Evolutionary conservation across 129 eudicot genomes (phyloP).

Genomic region (Escallonia rubra): DNA sequence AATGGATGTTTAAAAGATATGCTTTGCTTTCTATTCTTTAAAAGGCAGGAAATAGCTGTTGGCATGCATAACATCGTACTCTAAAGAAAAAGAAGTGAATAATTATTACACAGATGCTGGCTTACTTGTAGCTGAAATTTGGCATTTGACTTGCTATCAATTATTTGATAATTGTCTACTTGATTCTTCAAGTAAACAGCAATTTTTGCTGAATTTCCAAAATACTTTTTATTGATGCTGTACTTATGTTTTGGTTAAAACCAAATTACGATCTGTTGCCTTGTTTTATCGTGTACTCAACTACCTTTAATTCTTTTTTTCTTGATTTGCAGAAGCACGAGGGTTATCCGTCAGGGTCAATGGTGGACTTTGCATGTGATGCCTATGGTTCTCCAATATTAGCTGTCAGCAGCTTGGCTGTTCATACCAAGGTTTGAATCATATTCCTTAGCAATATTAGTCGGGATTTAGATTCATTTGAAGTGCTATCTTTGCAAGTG

Average conservation of each 20-base stretch:
- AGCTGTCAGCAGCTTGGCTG: slow-evolving; percentile 94
- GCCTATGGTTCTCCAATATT: slow-evolving; percentile 78
- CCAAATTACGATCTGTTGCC: neutral
- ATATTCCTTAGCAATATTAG: neutral
- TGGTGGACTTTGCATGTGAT: slow-evolving; percentile 98
- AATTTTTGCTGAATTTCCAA: neutral
- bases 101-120: too few species aligned
- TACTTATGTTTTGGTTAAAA: neutral
- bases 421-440: slow-evolving; percentile 79
- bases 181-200: neutral
- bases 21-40: too few species aligned
- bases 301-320: slow-evolving; percentile 7
- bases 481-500: slow-evolving; percentile 1
- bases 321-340: slow-evolving; percentile 60
- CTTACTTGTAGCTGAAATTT: too few species aligned
- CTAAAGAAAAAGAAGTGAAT: too few species aligned
- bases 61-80: too few species aligned
- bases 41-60: too few species aligned
- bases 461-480: neutral
- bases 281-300: neutral
- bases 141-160: too few species aligned
- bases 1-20: too few species aligned
- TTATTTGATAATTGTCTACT: neutral
- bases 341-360: slow-evolving; percentile 92
- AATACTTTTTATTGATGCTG: neutral